A percentile compares a stretch with the other conserved stretches of the same genome.
Evolutionary conservation across 2,329 filamentous ascomycete genomes (phyloP).

Genomic region (Talaromyces sp.): DNA sequence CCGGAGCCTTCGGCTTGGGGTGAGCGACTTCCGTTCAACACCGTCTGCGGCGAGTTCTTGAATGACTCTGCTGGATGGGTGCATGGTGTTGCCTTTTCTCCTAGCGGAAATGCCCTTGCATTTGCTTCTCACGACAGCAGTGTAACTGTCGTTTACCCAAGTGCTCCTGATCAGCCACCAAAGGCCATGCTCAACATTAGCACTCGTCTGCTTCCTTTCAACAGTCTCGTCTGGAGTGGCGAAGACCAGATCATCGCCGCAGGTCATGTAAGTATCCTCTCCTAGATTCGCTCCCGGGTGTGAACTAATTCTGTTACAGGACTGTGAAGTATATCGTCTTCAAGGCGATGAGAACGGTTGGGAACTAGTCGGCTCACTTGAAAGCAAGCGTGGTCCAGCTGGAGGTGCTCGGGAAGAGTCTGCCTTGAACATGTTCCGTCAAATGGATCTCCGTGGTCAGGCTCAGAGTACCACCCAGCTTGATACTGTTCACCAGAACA

Average conservation of each 20-base stretch:
- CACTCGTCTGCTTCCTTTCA: conserved; percentile 87
- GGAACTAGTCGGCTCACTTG: conserved; percentile 77
- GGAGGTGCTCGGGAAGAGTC: conserved; percentile 74
- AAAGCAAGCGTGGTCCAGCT: conserved; percentile 61
- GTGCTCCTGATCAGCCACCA: conserved; percentile 83
- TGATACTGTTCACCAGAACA: conserved; percentile 95
- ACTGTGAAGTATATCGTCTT: conserved; percentile 85
- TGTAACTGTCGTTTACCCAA: conserved; percentile 93
- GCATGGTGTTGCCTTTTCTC: conserved; percentile 88
- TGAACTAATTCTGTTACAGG: conserved; percentile 34
- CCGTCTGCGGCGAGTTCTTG: conserved; percentile 91
- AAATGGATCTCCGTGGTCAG: conserved; percentile 98
- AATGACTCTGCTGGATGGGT: conserved; percentile 98
- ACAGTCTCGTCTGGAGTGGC: conserved; percentile 85
- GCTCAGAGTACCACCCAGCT: conserved; percentile 87
- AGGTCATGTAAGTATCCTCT: conserved; percentile 62
- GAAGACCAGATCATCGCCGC: conserved; percentile 94
- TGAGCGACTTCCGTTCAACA: conserved; percentile 94
- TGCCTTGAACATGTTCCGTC: conserved; percentile 94
- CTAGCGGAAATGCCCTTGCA: conserved; percentile 85
- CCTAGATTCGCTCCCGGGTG: background rate
- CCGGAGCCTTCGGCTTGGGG: conserved; percentile 90
- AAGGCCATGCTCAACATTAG: conserved; percentile 84
- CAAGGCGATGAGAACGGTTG: conserved; percentile 74
- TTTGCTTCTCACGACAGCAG: conserved; percentile 95